Base-by-base conservation (phyloP, 2,329 filamentous ascomycete genomes). In the Stagonosporopsis vannaccii region DNA sequence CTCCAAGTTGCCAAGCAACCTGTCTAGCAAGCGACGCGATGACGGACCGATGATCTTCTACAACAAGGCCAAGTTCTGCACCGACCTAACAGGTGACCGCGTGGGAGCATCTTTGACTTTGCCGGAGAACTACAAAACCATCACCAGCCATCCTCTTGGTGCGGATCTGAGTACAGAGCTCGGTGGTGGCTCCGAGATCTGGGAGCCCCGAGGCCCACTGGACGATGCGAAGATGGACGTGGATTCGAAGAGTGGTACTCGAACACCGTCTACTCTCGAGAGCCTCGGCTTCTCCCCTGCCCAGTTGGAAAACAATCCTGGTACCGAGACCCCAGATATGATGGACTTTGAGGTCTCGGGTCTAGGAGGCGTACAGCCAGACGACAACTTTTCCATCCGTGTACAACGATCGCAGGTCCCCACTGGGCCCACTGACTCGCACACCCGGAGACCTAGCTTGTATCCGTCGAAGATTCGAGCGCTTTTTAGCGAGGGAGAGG, bases 41-140 rank as follows among this genome's bases (percentile, higher is more conserved):
- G 86, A 90, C 56, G 91, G 91, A 8, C 87, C 90, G 1, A 89
- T 96, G 62, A 92, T 94, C 17, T 96, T 93, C 69, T 96, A 94
- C 72, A 91, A 84, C 58, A 90, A 89, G 23, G 89, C 89, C 1
- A 85, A 85, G 0, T 96, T 95, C 72, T 95, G 87, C 72, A 92
- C 88, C 1, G 92, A 96, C 71, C 77, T 95, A 3, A 90, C 88
- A 15, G 88, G 88, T 2, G 89, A 92, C 64, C 79, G 65, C 20
- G 53, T 59, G 8, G 67, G 65, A 6, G 58, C 61, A 1, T 65
- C 61, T 5, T 50, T 54, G 17, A 59, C 62, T 8, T 59, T 62
- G 25, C 58, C 66, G 2, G 58, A 63, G 12, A 58, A 63, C 1
- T 78, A 78, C 59, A 63, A 72, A 20, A 59, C 63, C 13, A 57